Evolutionary conservation across 768 basidiomycete genomes (phyloP).

Genomic region (Tephrocybe sp.): DNA sequence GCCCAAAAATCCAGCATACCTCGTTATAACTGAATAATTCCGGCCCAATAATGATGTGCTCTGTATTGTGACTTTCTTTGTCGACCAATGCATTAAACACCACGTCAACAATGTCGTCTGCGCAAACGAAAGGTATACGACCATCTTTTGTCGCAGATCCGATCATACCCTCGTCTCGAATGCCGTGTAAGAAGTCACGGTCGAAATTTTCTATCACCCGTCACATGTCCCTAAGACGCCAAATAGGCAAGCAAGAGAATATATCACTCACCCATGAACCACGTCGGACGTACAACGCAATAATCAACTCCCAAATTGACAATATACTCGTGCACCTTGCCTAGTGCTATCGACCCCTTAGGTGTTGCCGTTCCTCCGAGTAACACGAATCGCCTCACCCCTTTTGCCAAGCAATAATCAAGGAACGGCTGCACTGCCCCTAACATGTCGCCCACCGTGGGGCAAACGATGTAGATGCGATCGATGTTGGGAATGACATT

Average conservation of each 20-base stretch:
- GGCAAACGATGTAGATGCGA: conserved; percentile 29
- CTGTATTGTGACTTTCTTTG: conserved; percentile 21
- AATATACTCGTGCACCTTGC: conserved; percentile 33
- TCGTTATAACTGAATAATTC: conserved; percentile 28
- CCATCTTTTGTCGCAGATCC: conserved; percentile 25
- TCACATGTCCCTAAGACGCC: no score
- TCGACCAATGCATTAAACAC: conserved; percentile 27
- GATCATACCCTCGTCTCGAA: conserved; percentile 23
- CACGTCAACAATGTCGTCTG: conserved; percentile 31
- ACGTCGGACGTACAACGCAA: conserved; percentile 30
- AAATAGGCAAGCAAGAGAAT: no score
- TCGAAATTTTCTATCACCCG: conserved; percentile 15
- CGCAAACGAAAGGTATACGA: conserved; percentile 25
- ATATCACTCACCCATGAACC: conserved; percentile 30
- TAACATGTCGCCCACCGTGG: conserved; percentile 16
- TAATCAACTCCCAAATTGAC: conserved; percentile 27
- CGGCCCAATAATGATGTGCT: conserved; percentile 30
- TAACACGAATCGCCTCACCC: conserved; percentile 30
- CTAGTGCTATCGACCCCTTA: conserved; percentile 21
- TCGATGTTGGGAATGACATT: conserved; percentile 13
- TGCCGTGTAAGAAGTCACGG: conserved; percentile 15
- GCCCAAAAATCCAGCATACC: conserved; percentile 14
- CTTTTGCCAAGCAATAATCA: conserved; percentile 25
- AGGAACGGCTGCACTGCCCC: conserved; percentile 26
- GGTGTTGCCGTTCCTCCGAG: conserved; percentile 22